Evolutionary conservation across 2,329 filamentous ascomycete species (phyloP), one percentile per base, ranked within the genome.

Genomic region (Claviceps quebecensis): DNA sequence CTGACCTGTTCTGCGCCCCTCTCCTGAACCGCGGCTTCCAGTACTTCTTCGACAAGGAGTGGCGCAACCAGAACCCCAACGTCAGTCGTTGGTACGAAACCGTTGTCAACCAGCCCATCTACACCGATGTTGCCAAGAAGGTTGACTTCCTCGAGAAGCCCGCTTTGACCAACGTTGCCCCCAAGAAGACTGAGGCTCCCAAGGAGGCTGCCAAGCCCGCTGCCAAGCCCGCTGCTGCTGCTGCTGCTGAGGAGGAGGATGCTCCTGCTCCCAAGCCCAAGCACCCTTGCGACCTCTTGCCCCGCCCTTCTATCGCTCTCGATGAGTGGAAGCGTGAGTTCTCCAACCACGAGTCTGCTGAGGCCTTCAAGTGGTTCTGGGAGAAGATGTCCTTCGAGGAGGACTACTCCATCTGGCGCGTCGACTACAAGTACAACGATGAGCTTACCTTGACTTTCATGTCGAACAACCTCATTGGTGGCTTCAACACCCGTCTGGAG

Each of bases 241-340:
- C 56, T 19, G 61, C 68, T 17, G 61, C 68, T 17, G 59, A 70
- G n/a, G 63, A 69, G 51, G 71, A 58, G 23, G 67, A 67, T 48
- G 64, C 64, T 56, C 73, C 74, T 54, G 69, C 81, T 56, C 87
- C 88, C 66, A 97, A 96, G 84, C 73, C 90, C 68, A 98, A 97
- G 86, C 93, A 98, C 78, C 90, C 93, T 61, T 79, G 95, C 58
- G 91, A 95, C 71, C 70, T 80, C 60, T 86, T 97, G 52, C 81
- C 83, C 65, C 85, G 83, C 68, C 75, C 93, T 56, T 82, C 84
- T 53, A 80, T 95, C 66, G 77, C 85, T 61, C 80, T 98, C 53
- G 93, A 98, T 67, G 93, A 98, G 75, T 95, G 85, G 87, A 98
- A 98, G 86, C 89, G 93, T 67, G 84, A 87, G 72, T 98, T 95